Percentiles rank a stretch among this genome's conserved stretches.
Evolutionary conservation across 352 stramenopile species (phyloP).

Genomic region (Phytophthora sojae): DNA sequence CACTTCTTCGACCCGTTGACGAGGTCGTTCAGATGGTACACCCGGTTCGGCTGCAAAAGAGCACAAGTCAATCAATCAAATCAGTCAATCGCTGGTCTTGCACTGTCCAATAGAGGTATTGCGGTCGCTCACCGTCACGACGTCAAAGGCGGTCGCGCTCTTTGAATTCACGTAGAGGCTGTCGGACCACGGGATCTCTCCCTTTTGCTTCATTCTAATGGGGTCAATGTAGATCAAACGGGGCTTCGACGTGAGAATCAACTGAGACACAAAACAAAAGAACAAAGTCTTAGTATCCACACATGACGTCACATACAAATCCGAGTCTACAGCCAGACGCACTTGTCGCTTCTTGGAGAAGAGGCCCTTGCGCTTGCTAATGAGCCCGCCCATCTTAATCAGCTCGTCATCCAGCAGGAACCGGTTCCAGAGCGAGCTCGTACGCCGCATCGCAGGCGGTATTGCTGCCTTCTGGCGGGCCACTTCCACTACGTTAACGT

Average conservation of each 20-base stretch:
- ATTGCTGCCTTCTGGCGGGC: conserved; percentile 78
- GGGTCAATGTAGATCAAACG: conserved; percentile 92
- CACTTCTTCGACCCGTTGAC: conserved; percentile 92
- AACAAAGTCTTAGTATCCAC: neutral
- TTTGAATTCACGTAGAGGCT: conserved; percentile 89
- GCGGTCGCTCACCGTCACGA: conserved; percentile 71
- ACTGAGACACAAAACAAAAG: conserved; percentile 24
- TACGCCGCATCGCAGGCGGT: conserved; percentile 70
- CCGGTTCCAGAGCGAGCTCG: conserved; percentile 84
- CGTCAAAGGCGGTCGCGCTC: conserved; percentile 85
- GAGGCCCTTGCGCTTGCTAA: conserved; percentile 90
- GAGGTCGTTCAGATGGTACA: conserved; percentile 90
- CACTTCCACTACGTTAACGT: conserved; percentile 82
- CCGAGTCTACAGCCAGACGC: conserved; percentile 1
- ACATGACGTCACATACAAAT: neutral
- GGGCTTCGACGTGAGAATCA: conserved; percentile 88
- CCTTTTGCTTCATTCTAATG: conserved; percentile 92
- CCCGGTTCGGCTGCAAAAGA: conserved; percentile 73
- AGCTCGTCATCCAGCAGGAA: conserved; percentile 90
- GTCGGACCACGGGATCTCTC: conserved; percentile 89
- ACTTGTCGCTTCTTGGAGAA: conserved; percentile 91
- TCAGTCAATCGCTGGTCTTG: conserved; percentile 10
- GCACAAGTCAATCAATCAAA: neutral
- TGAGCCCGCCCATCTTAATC: conserved; percentile 87
- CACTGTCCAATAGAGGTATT: neutral